These are phyloP conservation scores for Collybia nuda DNA, from an alignment of 768 basidiomycete species.

Conservation along the genomic window DNA sequence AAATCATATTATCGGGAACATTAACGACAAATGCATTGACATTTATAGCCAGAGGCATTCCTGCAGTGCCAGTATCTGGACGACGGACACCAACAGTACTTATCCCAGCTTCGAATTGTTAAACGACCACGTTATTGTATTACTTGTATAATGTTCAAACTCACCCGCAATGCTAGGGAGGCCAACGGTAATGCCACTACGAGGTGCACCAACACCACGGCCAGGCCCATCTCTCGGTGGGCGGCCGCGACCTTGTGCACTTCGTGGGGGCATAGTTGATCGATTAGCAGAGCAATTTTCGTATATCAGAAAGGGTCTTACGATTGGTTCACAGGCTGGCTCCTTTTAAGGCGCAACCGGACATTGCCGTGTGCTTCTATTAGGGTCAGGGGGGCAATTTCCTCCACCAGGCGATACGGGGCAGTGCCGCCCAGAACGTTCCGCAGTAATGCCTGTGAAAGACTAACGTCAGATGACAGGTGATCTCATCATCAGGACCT, in stretches of 20 bases:
- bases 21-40: conserved; percentile 55
- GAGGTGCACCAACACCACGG: neutral
- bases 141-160: neutral
- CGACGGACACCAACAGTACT: conserved; percentile 64
- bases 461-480: too few species aligned
- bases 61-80: conserved; percentile 51
- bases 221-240: neutral
- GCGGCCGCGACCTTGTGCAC: neutral
- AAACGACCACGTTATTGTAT: neutral
- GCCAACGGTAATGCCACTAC: neutral
- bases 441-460: too few species aligned
- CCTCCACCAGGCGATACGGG: too few species aligned
- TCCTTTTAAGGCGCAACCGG: too few species aligned
- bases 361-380: too few species aligned
- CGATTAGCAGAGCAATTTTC: neutral
- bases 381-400: too few species aligned
- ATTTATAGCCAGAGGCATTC: conserved; percentile 32
- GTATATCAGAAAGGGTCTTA: too few species aligned
- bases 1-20: conserved; percentile 55
- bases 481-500: too few species aligned
- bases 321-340: too few species aligned
- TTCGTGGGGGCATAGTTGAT: conserved; percentile 4
- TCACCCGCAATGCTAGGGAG: conserved; percentile 4
- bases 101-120: conserved; percentile 24
- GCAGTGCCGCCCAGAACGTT: too few species aligned